Conservation (phyloP, 164 flowering plant genomes). For the Litsea cubeba region DNA sequence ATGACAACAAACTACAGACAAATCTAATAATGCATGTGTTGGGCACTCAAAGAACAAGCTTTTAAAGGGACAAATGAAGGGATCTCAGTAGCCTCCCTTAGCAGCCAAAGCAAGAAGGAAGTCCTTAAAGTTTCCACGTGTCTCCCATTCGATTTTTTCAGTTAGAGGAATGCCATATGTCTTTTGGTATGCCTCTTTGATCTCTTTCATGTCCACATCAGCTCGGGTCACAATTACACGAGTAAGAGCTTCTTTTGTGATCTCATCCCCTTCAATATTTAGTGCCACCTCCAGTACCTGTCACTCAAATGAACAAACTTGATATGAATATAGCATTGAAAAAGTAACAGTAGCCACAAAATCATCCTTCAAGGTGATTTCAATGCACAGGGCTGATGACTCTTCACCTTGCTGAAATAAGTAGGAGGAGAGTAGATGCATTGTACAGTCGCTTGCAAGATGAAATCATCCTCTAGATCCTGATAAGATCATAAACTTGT, state of each 20-base stretch:
- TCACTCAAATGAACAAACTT: constrained; percentile 4
- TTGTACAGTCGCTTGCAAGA: constrained; percentile 35
- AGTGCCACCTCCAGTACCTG: constrained; percentile 51
- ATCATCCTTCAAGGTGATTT: background rate
- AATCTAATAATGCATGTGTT: too few relatives aligned
- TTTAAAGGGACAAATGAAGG: background rate
- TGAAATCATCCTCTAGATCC: constrained; percentile 44
- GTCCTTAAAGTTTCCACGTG: constrained; percentile 62
- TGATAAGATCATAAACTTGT: constrained; percentile 7
- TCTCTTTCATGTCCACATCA: constrained; percentile 51
- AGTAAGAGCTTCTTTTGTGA: constrained; percentile 48
- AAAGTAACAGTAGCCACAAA: background rate
- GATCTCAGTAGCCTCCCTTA: background rate
- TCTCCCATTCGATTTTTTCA: constrained; percentile 40
- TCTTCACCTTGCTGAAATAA: constrained; percentile 58
- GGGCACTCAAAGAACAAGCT: too few relatives aligned
- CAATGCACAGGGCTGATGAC: background rate
- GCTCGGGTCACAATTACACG: constrained; percentile 65
- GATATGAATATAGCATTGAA: background rate
- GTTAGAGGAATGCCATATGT: constrained; percentile 37
- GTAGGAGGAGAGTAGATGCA: constrained; percentile 49
- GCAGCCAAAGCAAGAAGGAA: constrained; percentile 56
- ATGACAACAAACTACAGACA: too few relatives aligned
- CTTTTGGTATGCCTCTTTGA: constrained; percentile 43
- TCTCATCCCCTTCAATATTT: constrained; percentile 38